A percentile compares a stretch with the other conserved stretches of the same genome.
These are phyloP conservation scores for Straminergon stramineum DNA, from an alignment of 225 moss, liverwort and hornwort genomes.

Conservation along the genomic window DNA sequence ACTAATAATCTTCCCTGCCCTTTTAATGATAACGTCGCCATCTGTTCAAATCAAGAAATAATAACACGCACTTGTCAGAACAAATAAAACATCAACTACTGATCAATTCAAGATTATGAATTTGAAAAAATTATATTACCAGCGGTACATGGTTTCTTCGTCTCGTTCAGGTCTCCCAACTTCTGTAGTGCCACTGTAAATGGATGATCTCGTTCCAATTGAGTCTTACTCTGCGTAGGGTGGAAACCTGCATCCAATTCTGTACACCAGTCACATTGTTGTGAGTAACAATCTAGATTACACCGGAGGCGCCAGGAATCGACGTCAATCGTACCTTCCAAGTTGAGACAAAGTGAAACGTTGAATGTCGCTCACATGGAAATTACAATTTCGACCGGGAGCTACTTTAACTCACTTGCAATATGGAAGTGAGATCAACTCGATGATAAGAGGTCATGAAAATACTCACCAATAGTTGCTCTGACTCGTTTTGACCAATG, in stretches of 20 bases:
- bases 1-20: not conserved
- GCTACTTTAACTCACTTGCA: not conserved
- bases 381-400: not conserved
- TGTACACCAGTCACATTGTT: not conserved
- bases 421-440: not conserved
- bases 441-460: not conserved
- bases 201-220: slow-evolving; percentile 4
- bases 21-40: not conserved
- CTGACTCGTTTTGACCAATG: slow-evolving; percentile 59
- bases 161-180: not conserved
- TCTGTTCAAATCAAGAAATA: not conserved
- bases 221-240: slow-evolving; percentile 61
- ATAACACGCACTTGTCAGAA: not conserved
- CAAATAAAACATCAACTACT: not conserved
- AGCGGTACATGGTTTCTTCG: not conserved
- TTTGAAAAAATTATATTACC: not conserved
- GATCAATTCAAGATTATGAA: not conserved
- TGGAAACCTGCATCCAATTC: slow-evolving; percentile 71
- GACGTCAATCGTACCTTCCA: not conserved
- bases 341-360: not conserved
- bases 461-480: slow-evolving; percentile 43
- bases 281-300: not conserved
- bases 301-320: not conserved
- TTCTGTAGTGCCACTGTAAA: slow-evolving; percentile 7
- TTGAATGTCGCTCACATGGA: not conserved